Conservation (phyloP, 2,329 filamentous ascomycete genomes). For the Lasiodiplodia sp. region DNA sequence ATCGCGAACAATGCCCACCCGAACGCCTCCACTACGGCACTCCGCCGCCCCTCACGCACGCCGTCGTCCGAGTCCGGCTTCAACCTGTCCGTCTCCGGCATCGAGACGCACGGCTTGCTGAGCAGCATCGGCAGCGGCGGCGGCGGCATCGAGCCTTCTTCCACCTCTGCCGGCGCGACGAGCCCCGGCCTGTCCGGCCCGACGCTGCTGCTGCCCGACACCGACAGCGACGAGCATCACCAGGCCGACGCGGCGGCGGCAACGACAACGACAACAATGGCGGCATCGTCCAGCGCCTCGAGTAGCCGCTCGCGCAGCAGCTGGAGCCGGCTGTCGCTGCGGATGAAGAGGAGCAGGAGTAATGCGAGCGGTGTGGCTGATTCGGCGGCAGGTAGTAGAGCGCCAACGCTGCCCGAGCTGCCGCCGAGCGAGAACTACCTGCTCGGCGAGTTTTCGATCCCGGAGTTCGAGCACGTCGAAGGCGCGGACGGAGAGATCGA, state of each 20-base stretch:
- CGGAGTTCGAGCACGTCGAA: background rate
- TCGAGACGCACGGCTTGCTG: background rate
- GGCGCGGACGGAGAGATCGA: background rate
- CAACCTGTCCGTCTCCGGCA: background rate
- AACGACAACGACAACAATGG: background rate
- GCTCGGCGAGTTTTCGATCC: background rate
- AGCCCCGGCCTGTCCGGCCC: background rate
- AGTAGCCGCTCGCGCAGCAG: background rate
- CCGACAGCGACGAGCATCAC: background rate
- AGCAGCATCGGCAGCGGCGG: background rate
- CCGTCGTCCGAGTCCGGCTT: conserved; percentile 14
- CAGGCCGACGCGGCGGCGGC: background rate
- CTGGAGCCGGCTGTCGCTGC: too few relatives aligned
- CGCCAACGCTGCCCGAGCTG: conserved; percentile 3
- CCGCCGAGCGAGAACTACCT: background rate
- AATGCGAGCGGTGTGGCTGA: background rate
- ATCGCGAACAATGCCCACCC: background rate
- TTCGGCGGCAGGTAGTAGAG: background rate
- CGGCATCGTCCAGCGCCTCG: background rate
- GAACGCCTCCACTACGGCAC: background rate
- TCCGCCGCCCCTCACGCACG: background rate
- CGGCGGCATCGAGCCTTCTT: background rate
- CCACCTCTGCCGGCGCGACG: background rate
- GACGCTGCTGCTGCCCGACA: background rate
- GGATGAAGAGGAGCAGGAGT: background rate